Evolutionary conservation across 2,329 filamentous ascomycete species (phyloP), one percentile per base, ranked within the genome.

Genomic region (Biscogniauxia sp.): DNA sequence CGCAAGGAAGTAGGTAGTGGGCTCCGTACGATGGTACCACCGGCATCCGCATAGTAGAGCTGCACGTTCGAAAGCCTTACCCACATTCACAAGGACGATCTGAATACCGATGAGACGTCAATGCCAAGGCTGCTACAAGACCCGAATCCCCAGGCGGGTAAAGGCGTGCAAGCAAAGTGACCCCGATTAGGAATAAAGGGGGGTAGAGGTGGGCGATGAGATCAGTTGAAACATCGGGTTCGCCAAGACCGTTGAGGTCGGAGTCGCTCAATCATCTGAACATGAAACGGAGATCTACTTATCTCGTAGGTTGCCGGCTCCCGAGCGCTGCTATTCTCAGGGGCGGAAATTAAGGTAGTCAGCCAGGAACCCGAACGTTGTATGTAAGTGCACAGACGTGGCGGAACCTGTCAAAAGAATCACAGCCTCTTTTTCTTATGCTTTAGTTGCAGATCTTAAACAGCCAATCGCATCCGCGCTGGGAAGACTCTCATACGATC

Each of bases 191-290:
- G 9, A 8, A 20, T n/a, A 53, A 53, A 28, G 51, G 23, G 17
- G 17, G n/a, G 52, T 25, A 20, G 23, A 25, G 20, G 51, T 5
- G 25, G 52, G 17, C 20, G 17, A 25, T n/a, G 19, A 28, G 20
- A 53, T 53, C 23, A 28, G 52, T 19, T 53, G 52, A 53, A 53
- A 53, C 52, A 23, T 53, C 52, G 52, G 52, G 28, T 26, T 53
- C 23, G 52, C 52, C 52, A 53, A 25, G 52, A 53, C 52, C 52
- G 52, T 23, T 13, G 8, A 53, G 23, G 52, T 28, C 52, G 23
- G 52, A 53, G 52, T 8, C 28, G 52, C 20, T 26, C 5, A 28
- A 25, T 32, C 23, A 28, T 25, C 25, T 28, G 15, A 28, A 32
- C 20, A 23, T 53, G 52, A 53, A 53, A 53, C 52, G 23, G 25